Percentiles rank a stretch among this genome's conserved stretches.
Conservation (phyloP, 1,284 basidiomycete genomes). For the Trichosporon sp. region DNA sequence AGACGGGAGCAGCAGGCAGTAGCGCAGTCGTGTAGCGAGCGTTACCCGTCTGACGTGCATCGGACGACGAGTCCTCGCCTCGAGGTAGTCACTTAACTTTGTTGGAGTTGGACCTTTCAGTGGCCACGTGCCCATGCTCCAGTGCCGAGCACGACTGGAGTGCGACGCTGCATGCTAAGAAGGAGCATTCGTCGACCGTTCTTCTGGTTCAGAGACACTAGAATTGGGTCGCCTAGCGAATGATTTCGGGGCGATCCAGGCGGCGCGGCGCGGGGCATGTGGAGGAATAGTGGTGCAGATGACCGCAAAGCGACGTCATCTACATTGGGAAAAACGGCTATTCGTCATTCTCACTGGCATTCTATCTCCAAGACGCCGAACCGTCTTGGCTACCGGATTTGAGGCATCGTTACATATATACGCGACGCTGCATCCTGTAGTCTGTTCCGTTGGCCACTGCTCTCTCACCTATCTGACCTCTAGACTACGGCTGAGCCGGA, state of each 20-base stretch:
- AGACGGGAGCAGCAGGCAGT: not conserved
- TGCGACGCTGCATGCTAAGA: not conserved
- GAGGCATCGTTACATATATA: not conserved
- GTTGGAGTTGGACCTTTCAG: not conserved
- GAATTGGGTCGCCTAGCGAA: not conserved
- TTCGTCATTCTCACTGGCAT: slow-evolving; percentile 2
- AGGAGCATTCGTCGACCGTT: not conserved
- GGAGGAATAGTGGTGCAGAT: not conserved
- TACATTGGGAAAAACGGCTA: not conserved
- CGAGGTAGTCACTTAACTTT: not conserved
- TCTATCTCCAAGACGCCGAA: not conserved
- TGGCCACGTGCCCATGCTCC: not conserved
- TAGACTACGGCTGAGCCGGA: not conserved
- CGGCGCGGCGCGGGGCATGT: not conserved
- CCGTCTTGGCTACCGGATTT: not conserved
- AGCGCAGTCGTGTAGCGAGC: not conserved
- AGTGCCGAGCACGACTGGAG: not conserved
- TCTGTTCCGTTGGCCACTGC: not conserved
- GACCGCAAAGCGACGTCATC: not conserved
- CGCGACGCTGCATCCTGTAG: not conserved
- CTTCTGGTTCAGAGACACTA: not conserved
- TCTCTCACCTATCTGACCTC: no score
- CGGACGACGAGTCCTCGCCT: not conserved
- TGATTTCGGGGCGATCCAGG: not conserved
- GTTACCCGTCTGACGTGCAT: not conserved